Base-by-base conservation (phyloP, 306 rosid genomes). In the Cotoneaster glaucophyllus region DNA sequence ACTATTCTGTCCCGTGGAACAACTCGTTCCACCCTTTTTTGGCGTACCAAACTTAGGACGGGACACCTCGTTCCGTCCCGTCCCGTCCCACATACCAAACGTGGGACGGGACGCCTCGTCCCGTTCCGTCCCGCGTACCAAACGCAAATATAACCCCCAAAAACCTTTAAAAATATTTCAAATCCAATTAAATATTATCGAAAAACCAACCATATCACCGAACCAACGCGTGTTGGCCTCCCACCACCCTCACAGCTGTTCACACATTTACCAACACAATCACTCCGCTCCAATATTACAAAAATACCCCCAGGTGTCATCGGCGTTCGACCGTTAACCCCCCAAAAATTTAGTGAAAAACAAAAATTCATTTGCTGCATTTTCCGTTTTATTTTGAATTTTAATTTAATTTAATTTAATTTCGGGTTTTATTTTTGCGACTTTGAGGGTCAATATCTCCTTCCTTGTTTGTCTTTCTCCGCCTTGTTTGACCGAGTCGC, bases 401-500 rank as follows among this genome's bases (percentile, higher is more conserved):
- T 63, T 29, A 8, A 15, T 74, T 43, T 1, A 62, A 15, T 74
- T 43, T 1, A 62, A 25, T 63, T 71, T 14, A 4, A 6, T 52
- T 52, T n/a, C 1, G 63, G 34, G 18, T 9, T 37, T 41, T 24
- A 37, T 0, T 14, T 57, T 37, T 3, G 29, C 9, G 70, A 39
- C 64, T 75, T 67, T 64, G 65, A 34, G 76, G 64, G 77, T 77
- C 62, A 63, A 73, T 71, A 11, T 22, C 66, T 41, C 24, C 26
- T 24, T 58, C 37, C 58, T 28, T 24, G 58, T 28, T 37, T 76
- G 22, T 56, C 73, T 39, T 77, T 80, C 84, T 69, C 80, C 78
- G 78, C 89, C 85, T 78, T 85, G 56, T 82, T 88, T 92, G 97
- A 92, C 91, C 81, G 73, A 86, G 85, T 87, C 85, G 77, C 86